phyloP scores from a whole-genome alignment of 2,329 filamentous ascomycete genomes.

The Colletotrichum chlorophyti region DNA sequence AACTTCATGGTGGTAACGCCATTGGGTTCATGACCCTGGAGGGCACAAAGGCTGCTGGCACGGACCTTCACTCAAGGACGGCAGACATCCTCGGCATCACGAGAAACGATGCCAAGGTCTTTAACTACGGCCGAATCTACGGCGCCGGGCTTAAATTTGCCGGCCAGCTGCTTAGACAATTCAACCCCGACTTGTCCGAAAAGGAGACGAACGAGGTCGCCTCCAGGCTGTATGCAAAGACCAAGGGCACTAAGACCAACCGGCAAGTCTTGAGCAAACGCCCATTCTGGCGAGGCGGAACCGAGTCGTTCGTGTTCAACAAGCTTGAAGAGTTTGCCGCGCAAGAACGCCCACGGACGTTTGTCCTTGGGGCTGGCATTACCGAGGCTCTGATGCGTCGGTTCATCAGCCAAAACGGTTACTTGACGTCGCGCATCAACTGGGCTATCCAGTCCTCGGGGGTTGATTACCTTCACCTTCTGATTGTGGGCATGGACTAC shows the following conservation, averaged over 20 bases:
- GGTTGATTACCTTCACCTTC: constrained; percentile 93
- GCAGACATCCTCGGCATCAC: constrained; percentile 92
- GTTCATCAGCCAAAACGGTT: constrained; percentile 87
- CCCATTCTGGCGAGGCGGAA: constrained; percentile 93
- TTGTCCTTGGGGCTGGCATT: constrained; percentile 92
- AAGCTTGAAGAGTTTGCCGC: constrained; percentile 97
- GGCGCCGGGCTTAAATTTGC: constrained; percentile 97
- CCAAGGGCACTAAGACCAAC: constrained; percentile 87
- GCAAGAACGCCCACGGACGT: constrained; percentile 88
- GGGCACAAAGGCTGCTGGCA: constrained; percentile 91
- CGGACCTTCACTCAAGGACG: constrained; percentile 92
- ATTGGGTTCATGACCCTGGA: constrained; percentile 99
- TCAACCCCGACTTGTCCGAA: constrained; percentile 86
- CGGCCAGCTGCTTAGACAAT: constrained; percentile 86
- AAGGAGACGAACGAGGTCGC: constrained; percentile 78
- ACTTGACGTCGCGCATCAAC: constrained; percentile 96
- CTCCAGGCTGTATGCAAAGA: constrained; percentile 81
- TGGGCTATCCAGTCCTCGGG: constrained; percentile 99
- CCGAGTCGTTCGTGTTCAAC: constrained; percentile 98
- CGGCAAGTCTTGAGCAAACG: constrained; percentile 75
- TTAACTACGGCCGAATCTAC: constrained; percentile 99
- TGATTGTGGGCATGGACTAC: constrained; percentile 95
- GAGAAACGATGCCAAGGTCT: constrained; percentile 93
- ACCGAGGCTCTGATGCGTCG: constrained; percentile 92
- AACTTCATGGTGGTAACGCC: constrained; percentile 93